Conservation (phyloP, 805 yeast genomes). For the Hanseniaspora meyeri region DNA sequence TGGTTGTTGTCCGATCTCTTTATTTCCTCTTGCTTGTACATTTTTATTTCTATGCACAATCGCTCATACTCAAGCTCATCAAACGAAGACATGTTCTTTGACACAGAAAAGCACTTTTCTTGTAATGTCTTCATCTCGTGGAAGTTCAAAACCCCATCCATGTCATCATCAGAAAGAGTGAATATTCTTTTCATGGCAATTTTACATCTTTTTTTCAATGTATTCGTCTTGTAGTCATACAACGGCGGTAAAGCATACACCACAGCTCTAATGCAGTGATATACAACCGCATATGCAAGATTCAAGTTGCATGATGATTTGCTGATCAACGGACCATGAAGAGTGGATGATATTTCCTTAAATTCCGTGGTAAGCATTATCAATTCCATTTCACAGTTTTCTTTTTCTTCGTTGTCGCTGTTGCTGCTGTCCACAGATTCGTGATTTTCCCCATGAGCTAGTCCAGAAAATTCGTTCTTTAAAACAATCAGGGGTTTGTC, state of each 20-base stretch:
- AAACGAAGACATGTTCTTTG: conserved; percentile 30
- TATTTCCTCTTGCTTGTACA: conserved; percentile 21
- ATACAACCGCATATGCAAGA: conserved; percentile 42
- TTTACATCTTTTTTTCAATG: conserved; percentile 61
- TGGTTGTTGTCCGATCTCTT: conserved; percentile 17
- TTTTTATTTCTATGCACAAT: background rate
- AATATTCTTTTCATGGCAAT: conserved; percentile 72
- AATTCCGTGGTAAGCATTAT: conserved; percentile 28
- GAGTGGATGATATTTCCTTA: conserved; percentile 48
- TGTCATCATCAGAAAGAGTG: conserved; percentile 76
- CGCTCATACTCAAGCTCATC: conserved; percentile 33
- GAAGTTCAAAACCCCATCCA: conserved; percentile 68
- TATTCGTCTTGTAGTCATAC: conserved; percentile 82
- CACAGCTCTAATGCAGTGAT: conserved; percentile 84
- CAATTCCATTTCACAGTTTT: conserved; percentile 7
- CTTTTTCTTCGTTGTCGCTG: background rate
- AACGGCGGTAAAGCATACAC: conserved; percentile 87
- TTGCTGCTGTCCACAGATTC: too few relatives aligned
- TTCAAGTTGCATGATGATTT: background rate
- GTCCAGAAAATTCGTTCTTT: conserved; percentile 60
- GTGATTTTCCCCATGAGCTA: conserved; percentile 5
- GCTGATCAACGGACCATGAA: conserved; percentile 72
- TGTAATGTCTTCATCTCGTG: conserved; percentile 62
- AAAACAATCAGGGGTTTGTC: conserved; percentile 86
- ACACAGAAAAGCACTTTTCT: conserved; percentile 56